Evolutionary conservation across 2,329 filamentous ascomycete genomes (phyloP), one percentile per base, ranked within the genome.

Genomic region (Zasmidium cellare): DNA sequence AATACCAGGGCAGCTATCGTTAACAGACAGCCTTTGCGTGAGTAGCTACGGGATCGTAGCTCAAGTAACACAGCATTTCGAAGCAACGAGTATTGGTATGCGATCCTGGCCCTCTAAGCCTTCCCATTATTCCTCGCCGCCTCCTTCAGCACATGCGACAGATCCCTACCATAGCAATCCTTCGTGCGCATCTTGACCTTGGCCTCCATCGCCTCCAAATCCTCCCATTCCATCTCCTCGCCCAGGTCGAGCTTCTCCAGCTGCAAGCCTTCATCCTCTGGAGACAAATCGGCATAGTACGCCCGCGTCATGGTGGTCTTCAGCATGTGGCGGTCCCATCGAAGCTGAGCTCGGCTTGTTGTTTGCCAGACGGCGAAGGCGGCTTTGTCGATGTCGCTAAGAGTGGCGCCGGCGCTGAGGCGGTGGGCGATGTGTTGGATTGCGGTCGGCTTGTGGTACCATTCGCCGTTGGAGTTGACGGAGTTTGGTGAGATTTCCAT

Each of bases 351-450:
- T 5, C 31, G 25, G 31, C 63, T 67, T 2, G 59, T 59, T 16
- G 38, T 54, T 50, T 67, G 64, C 67, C 67, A 69, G 1, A 66
- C 19, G 19, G 41, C 55, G 19, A 69, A 46, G 24, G 55, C 65
- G 6, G 61, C 63, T 31, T 55, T 60, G n/a, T 66, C 59, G 9
- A 38, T 50, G 23, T 50, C 38, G 23, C 57, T 57, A 14, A 69
- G 52, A 20, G 58, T 61, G 12, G 48, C 52, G 35, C 60, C 62
- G 2, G 61, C 50, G 9, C 53, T 38, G 16, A 69, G 51, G 47
- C 59, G 63, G 12, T 45, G 25, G 6, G 65, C 58, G 19, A 67
- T 56, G 24, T 65, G 52, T 47, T 69, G 67, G 3, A 65, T 53
- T 16, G 61, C 58, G 3, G 56, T 63, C 18, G 65, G 61, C 3